These are phyloP conservation scores for Aleurites moluccanus DNA, from an alignment of 441 rosid species.

Conservation along the genomic window DNA sequence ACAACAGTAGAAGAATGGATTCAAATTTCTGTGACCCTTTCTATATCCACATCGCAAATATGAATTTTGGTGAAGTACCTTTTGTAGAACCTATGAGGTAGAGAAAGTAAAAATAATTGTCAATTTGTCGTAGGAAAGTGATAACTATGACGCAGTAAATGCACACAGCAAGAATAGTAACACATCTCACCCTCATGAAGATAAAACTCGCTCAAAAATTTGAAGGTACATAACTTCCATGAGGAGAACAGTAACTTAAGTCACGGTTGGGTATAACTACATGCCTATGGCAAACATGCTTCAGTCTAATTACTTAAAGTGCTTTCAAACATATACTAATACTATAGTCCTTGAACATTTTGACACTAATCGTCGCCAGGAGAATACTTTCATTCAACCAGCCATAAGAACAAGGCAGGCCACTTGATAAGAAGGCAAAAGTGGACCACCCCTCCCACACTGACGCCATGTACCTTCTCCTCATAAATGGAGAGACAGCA, in stretches of 20 bases:
- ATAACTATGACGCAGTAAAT: neutral
- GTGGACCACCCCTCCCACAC: too few relatives aligned
- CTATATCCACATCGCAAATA: conserved; percentile 1
- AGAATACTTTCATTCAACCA: neutral
- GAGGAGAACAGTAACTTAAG: neutral
- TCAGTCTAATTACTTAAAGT: neutral
- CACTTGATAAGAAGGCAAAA: neutral
- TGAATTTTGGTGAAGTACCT: conserved; percentile 7
- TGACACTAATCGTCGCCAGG: neutral
- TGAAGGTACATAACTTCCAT: neutral
- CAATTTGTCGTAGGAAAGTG: neutral
- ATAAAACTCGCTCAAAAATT: too few relatives aligned
- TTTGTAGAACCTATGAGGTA: neutral
- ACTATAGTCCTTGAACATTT: neutral
- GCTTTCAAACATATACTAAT: neutral
- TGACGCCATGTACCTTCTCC: too few relatives aligned
- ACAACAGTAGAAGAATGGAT: conserved; percentile 18
- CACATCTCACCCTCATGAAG: neutral
- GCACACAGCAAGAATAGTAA: neutral
- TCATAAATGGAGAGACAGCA: neutral
- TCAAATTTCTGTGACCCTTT: conserved; percentile 9
- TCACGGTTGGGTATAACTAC: neutral
- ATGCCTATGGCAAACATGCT: neutral
- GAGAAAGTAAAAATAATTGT: neutral
- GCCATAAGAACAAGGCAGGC: neutral